Percentiles rank a stretch among this genome's conserved stretches.
phyloP scores from a whole-genome alignment of 2,329 filamentous ascomycete species.

The Shiraia sp. region DNA sequence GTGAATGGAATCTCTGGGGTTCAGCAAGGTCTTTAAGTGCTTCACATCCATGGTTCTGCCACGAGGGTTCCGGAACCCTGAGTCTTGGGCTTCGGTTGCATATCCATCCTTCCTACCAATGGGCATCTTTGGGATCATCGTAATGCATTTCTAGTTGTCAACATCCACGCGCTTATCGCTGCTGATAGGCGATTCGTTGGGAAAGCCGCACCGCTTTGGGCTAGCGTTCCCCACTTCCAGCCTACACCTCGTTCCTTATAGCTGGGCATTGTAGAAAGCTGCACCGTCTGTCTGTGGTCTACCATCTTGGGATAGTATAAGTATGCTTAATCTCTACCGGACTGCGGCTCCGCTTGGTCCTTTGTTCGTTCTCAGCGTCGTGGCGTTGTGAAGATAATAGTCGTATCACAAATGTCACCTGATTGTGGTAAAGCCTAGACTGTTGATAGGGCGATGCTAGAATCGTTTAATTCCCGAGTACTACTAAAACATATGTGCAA shows the following conservation, averaged over 20 bases:
- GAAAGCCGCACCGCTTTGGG: constrained; percentile 4
- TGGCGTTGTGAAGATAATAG: no score
- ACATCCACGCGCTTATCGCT: constrained; percentile 3
- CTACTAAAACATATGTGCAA: no score
- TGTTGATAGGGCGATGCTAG: no score
- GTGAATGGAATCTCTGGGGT: constrained; percentile 6
- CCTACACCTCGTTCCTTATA: neutral
- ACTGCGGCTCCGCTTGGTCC: no score
- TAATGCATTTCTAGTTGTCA: constrained; percentile 1
- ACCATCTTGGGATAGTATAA: neutral
- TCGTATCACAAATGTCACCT: no score
- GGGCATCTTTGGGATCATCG: neutral
- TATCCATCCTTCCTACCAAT: neutral
- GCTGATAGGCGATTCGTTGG: neutral
- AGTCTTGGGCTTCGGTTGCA: neutral
- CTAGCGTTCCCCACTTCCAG: constrained; percentile 6
- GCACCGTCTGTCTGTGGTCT: constrained; percentile 3
- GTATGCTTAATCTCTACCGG: no score
- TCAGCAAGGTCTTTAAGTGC: constrained; percentile 27
- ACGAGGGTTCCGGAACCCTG: neutral
- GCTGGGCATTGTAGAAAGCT: constrained; percentile 1
- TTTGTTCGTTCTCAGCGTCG: no score
- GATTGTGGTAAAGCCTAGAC: no score
- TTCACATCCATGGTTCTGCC: neutral
- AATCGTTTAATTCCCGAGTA: no score